These are phyloP conservation scores for Cardamine occulta DNA, from an alignment of 345 rosid genomes.

Conservation along the genomic window DNA sequence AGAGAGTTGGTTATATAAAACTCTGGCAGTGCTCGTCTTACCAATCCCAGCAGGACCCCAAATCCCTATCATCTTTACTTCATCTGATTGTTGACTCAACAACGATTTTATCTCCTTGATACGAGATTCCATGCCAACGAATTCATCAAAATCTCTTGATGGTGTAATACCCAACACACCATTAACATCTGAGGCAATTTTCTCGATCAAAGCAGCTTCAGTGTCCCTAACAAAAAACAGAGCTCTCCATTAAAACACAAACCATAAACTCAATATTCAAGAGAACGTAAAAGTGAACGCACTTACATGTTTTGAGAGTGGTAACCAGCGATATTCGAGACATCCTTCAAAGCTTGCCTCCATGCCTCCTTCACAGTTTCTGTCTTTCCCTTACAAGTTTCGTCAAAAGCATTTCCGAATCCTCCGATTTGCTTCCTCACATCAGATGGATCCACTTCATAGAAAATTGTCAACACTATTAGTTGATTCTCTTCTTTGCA, in stretches of 20 bases:
- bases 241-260: background rate
- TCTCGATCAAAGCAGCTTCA: background rate
- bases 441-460: conserved; percentile 22
- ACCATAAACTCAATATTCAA: background rate
- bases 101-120: background rate
- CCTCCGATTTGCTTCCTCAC: conserved; percentile 7
- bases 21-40: background rate
- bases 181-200: background rate
- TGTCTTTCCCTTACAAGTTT: too few species aligned
- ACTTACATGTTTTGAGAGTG: background rate
- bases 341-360: background rate
- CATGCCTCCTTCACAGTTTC: too few species aligned
- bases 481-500: background rate
- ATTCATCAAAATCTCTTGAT: conserved; percentile 6
- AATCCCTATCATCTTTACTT: conserved; percentile 6
- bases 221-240: background rate
- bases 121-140: conserved; percentile 20
- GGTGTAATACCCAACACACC: conserved; percentile 11
- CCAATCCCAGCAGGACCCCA: conserved; percentile 32
- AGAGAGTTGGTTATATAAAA: too few species aligned
- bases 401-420: background rate
- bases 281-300: background rate
- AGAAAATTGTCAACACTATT: background rate
- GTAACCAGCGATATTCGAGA: background rate
- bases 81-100: background rate